Percentiles rank a stretch among this genome's conserved stretches.
Evolutionary conservation across 352 stramenopile genomes (phyloP).

Genomic region (Detonula confervacea): DNA sequence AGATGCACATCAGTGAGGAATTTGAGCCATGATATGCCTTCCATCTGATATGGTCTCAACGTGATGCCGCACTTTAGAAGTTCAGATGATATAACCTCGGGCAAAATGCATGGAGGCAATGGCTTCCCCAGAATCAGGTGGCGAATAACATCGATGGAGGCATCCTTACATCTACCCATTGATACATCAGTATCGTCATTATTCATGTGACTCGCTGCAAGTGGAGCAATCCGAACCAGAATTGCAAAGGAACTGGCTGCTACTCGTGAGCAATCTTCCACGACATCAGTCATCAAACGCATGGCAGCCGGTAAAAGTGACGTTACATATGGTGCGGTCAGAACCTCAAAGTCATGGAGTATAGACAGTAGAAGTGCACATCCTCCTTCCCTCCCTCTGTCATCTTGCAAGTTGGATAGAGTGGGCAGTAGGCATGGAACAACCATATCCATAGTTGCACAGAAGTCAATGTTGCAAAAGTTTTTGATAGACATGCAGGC

Average conservation of each 20-base stretch:
- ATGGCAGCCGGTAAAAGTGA: constrained; percentile 75
- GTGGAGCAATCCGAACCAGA: constrained; percentile 76
- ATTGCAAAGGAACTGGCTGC: constrained; percentile 76
- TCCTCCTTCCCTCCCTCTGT: constrained; percentile 49
- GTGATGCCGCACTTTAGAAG: constrained; percentile 52
- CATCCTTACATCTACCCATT: constrained; percentile 9
- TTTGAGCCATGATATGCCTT: constrained; percentile 83
- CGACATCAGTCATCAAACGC: constrained; percentile 78
- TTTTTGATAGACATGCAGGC: constrained; percentile 40
- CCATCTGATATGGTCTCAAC: constrained; percentile 81
- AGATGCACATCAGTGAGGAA: constrained; percentile 81
- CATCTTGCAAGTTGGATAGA: constrained; percentile 48
- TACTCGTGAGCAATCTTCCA: constrained; percentile 62
- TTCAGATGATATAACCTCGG: constrained; percentile 41
- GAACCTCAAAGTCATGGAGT: constrained; percentile 53
- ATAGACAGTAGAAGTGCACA: constrained; percentile 64
- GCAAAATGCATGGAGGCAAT: constrained; percentile 67
- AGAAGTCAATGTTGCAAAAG: constrained; percentile 50
- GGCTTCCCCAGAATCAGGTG: constrained; percentile 85
- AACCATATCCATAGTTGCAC: constrained; percentile 47
- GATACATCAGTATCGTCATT: background rate
- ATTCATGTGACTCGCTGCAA: constrained; percentile 50
- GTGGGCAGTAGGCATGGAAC: constrained; percentile 39
- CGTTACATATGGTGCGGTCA: constrained; percentile 66
- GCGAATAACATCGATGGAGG: constrained; percentile 69